phyloP scores from a whole-genome alignment of 1,139 yeast species.

The Yamadazyma pseudoaaseri region DNA sequence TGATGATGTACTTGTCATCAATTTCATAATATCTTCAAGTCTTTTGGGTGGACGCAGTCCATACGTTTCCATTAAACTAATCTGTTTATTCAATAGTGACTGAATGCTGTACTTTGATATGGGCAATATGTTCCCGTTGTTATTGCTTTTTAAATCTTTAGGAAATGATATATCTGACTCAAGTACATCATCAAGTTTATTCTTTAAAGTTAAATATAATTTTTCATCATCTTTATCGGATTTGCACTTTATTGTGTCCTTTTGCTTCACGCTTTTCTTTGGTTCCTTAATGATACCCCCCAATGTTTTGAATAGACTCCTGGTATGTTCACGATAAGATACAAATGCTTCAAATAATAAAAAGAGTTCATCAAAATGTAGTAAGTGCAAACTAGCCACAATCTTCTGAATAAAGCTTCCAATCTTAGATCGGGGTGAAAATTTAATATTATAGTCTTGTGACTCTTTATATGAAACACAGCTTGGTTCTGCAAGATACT shows the following conservation, averaged over 20 bases:
- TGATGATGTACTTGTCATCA: conserved; percentile 44
- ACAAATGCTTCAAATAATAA: conserved; percentile 55
- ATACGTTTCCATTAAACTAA: conserved; percentile 51
- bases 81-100: conserved; percentile 53
- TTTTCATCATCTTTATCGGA: conserved; percentile 16
- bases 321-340: conserved; percentile 45
- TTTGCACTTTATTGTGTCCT: conserved; percentile 6
- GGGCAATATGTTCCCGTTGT: conserved; percentile 22
- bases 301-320: conserved; percentile 17
- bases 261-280: background rate
- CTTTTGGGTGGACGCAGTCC: conserved; percentile 53
- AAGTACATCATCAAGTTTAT: conserved; percentile 20
- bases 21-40: conserved; percentile 41
- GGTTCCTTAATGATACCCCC: conserved; percentile 17
- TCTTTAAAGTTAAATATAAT: conserved; percentile 18
- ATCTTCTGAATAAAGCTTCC: conserved; percentile 39
- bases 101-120: conserved; percentile 56
- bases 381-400: conserved; percentile 47
- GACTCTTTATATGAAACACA: conserved; percentile 7
- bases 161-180: conserved; percentile 18
- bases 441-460: conserved; percentile 6
- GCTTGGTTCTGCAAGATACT: conserved; percentile 5
- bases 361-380: conserved; percentile 59
- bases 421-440: conserved; percentile 35
- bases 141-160: conserved; percentile 13